A percentile compares a stretch with the other conserved stretches of the same genome.
Conservation (phyloP, 441 rosid genomes). For the Metrosideros polymorpha region DNA sequence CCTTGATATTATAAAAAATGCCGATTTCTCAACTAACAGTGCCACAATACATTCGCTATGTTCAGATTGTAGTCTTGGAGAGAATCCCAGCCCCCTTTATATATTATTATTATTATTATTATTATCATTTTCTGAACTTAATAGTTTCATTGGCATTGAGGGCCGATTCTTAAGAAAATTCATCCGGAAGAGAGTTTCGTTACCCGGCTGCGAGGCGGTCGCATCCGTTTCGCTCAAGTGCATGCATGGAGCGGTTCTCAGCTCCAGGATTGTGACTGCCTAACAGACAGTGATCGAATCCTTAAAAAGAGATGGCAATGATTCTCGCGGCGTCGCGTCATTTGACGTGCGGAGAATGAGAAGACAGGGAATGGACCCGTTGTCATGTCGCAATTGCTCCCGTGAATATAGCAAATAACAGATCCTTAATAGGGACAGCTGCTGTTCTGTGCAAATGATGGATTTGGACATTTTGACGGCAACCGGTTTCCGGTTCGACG, state of each 20-base stretch:
- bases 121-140: rapidly evolving
- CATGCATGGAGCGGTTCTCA: neutral
- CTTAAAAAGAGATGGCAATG: neutral
- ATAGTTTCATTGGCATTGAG: neutral
- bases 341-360: neutral
- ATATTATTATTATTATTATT: no score
- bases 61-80: no score
- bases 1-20: no score
- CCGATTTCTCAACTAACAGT: no score
- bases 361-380: neutral
- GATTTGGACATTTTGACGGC: neutral
- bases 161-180: neutral
- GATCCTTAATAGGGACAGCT: neutral
- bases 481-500: neutral
- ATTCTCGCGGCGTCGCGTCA: neutral
- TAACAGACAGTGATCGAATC: neutral
- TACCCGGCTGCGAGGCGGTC: neutral
- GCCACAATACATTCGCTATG: no score
- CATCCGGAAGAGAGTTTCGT: neutral
- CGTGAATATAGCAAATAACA: neutral
- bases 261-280: neutral
- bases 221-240: neutral
- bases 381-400: neutral
- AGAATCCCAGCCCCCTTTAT: no score
- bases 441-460: neutral